Base-by-base conservation (phyloP, 495 filamentous ascomycete species). In the Chaetomium cochliodes region DNA sequence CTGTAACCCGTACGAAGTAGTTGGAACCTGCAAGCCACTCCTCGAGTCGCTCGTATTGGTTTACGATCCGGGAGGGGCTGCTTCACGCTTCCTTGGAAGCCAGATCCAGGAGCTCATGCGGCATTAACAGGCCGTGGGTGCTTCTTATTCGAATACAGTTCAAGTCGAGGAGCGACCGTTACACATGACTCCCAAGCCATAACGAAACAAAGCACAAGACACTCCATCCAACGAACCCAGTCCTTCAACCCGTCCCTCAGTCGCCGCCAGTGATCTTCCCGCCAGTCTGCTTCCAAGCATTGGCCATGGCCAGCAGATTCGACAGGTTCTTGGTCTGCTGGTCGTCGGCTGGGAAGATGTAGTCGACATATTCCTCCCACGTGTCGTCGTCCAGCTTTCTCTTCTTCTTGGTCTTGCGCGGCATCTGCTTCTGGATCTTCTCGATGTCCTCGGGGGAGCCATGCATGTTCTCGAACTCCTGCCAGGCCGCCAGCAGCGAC, bases 361-460 rank as follows among this genome's bases (percentile, higher is more conserved):
- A 97, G 75, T 98, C 94, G 81, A 93, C 85, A 75, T 96, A 98
- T 79, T 98, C 94, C 84, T 98, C 94, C 81, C 91, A 97, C 22
- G 85, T 88, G 74, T 96, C 93, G 78, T 97, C 93, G 73, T 96
- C 93, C 78, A 97, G 73, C 86, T 88, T 93, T 76, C 94, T 87
- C 69, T 92, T 85, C 84, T 94, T 94, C 87, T 96, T 98, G 75
- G 91, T 90, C 74, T 87, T 89, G 55, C 92, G 83, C 33, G 96
- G 96, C 92, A 97, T 96, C 81, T 96, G 91, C 71, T 87, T 88
- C 74, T 93, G 88, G 62, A 98, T 88, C 71, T 88, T 89, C 62
- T 93, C 90, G 66, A 90, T 83, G 65, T 97, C 92, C 68, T 88
- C 87, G 47, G 82, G 76, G 7, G 85, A 81, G 33, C 94, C 94